Percentiles rank a stretch among this genome's conserved stretches.
phyloP scores from a whole-genome alignment of 2,329 filamentous ascomycete genomes.

The Stachybotrys chlorohalonatus region DNA sequence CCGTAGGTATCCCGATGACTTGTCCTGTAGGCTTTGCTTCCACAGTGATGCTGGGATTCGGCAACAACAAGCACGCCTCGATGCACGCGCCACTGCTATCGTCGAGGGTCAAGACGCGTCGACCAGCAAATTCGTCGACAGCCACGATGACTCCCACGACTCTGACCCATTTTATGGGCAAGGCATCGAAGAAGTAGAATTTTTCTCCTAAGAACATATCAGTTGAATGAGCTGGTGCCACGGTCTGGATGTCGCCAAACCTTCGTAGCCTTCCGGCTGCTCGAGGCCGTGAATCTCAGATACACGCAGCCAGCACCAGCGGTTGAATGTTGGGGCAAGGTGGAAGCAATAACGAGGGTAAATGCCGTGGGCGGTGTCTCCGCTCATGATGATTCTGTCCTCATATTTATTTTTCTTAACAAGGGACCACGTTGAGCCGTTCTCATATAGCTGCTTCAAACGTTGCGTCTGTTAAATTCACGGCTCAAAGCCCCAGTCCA shows the following conservation, averaged over 20 bases:
- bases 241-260: conserved; percentile 22
- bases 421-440: not conserved
- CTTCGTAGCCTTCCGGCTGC: conserved; percentile 41
- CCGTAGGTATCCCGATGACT: not conserved
- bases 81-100: conserved; percentile 55
- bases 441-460: conserved; percentile 22
- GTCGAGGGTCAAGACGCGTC: conserved; percentile 49
- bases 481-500: not conserved
- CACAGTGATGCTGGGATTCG: not conserved
- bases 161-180: conserved; percentile 69
- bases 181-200: conserved; percentile 60
- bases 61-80: conserved; percentile 24
- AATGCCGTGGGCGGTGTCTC: conserved; percentile 18
- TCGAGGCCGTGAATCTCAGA: conserved; percentile 40
- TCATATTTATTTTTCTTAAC: not conserved
- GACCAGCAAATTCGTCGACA: conserved; percentile 39
- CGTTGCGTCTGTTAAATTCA: not conserved
- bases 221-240: conserved; percentile 1
- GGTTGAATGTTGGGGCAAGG: conserved; percentile 50
- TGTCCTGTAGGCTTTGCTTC: conserved; percentile 1
- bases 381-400: conserved; percentile 34
- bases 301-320: conserved; percentile 48
- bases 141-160: conserved; percentile 62
- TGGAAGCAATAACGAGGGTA: conserved; percentile 58
- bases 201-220: conserved; percentile 30